These are phyloP conservation scores for Colletotrichum falcatum DNA, from an alignment of 2,329 filamentous ascomycete genomes.

Conservation along the genomic window DNA sequence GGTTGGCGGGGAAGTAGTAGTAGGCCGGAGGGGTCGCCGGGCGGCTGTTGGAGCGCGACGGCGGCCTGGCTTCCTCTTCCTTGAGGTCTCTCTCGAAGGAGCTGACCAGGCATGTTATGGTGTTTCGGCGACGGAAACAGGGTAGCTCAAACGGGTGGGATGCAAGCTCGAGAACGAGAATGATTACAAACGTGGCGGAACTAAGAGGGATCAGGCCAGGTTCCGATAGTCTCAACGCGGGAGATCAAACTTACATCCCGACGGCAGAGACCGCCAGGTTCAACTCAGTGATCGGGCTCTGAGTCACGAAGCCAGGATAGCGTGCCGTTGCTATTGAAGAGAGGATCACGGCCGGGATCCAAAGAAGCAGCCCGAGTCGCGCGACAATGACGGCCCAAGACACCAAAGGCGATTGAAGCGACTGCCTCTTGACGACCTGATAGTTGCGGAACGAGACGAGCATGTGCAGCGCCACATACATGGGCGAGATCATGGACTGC, in stretches of 20 bases:
- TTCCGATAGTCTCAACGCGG: not conserved
- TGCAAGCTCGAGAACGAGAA: conserved; percentile 43
- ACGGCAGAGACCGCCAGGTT: conserved; percentile 46
- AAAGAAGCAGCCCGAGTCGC: conserved; percentile 46
- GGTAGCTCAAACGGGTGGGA: conserved; percentile 44
- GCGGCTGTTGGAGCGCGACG: conserved; percentile 23
- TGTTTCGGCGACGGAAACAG: conserved; percentile 36
- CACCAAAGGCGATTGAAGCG: conserved; percentile 48
- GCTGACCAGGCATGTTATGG: conserved; percentile 30
- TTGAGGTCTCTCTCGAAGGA: conserved; percentile 37
- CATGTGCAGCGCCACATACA: conserved; percentile 50
- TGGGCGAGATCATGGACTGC: conserved; percentile 47
- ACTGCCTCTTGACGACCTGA: conserved; percentile 42
- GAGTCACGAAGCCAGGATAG: conserved; percentile 43
- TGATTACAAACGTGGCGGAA: conserved; percentile 32
- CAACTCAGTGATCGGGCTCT: conserved; percentile 40
- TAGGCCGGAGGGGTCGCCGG: conserved; percentile 31
- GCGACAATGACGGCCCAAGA: conserved; percentile 48
- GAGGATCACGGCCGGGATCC: conserved; percentile 46
- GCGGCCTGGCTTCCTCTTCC: conserved; percentile 29
- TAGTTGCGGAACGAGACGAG: conserved; percentile 45
- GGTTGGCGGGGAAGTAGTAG: conserved; percentile 35
- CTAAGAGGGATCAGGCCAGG: not conserved
- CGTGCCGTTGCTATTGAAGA: conserved; percentile 44
- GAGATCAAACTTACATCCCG: conserved; percentile 43